Percentiles rank a stretch among this genome's conserved stretches.
Evolutionary conservation across 78 protist species (phyloP).

Genomic region (Pigoraptor vietnamica): DNA sequence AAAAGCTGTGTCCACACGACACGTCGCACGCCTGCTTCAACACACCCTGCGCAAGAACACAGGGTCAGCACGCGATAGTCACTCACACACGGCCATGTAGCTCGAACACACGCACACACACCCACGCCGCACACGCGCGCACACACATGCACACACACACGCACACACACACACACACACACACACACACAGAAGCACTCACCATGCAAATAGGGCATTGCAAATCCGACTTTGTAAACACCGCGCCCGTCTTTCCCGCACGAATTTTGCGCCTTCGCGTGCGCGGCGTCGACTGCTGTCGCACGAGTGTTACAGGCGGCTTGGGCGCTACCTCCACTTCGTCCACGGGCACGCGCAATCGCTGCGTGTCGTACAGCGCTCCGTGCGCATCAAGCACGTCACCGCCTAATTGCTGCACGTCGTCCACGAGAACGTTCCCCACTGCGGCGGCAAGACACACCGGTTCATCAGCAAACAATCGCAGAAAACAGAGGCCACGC

Average conservation of each 20-base stretch:
- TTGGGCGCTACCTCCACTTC: too few relatives aligned
- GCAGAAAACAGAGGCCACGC: too few relatives aligned
- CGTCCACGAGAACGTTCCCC: not conserved
- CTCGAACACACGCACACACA: not conserved
- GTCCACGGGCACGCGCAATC: too few relatives aligned
- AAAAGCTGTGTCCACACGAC: not conserved
- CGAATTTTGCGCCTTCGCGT: not conserved
- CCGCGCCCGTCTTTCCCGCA: not conserved
- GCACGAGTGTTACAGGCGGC: too few relatives aligned
- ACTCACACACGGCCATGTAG: not conserved
- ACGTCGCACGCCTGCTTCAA: not conserved
- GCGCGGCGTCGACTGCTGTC: not conserved
- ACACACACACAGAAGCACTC: not conserved
- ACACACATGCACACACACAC: not conserved
- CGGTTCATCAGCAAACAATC: too few relatives aligned
- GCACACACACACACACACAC: not conserved
- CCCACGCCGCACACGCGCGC: not conserved
- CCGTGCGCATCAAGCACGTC: not conserved
- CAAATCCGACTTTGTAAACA: not conserved
- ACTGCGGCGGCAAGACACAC: too few relatives aligned
- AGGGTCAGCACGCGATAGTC: not conserved
- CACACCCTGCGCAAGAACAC: not conserved
- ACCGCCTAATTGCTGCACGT: not conserved
- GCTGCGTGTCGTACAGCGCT: not conserved
- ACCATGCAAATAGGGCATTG: not conserved